These are phyloP conservation scores for Cicer cuneatum DNA, from an alignment of 306 rosid genomes.

Conservation along the genomic window DNA sequence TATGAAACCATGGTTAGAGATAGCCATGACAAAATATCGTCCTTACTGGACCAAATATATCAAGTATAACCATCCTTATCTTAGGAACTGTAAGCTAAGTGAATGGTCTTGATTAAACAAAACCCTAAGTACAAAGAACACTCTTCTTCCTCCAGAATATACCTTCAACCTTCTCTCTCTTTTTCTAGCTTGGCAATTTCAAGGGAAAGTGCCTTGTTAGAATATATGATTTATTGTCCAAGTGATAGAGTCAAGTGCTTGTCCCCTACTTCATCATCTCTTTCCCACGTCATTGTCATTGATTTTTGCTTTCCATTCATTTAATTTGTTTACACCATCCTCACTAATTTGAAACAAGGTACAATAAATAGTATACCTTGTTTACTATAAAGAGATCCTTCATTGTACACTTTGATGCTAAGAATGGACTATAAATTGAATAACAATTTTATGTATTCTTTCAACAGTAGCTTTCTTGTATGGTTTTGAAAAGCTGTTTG, in stretches of 20 bases:
- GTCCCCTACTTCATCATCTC: conserved; percentile 35
- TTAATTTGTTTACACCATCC: conserved; percentile 62
- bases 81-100: conserved; percentile 69
- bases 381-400: conserved; percentile 55
- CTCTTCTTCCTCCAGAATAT: conserved; percentile 33
- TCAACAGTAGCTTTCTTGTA: conserved; percentile 42
- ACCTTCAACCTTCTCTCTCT: conserved; percentile 12
- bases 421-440: conserved; percentile 52
- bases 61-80: conserved; percentile 81
- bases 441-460: conserved; percentile 52
- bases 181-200: conserved; percentile 43
- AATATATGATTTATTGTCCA: conserved; percentile 28
- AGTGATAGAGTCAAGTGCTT: conserved; percentile 48
- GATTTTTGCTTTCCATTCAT: conserved; percentile 68
- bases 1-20: conserved; percentile 97
- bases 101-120: conserved; percentile 52
- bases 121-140: conserved; percentile 32
- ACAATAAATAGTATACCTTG: conserved; percentile 51
- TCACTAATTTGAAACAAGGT: conserved; percentile 59
- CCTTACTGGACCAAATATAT: conserved; percentile 88
- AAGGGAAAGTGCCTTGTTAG: conserved; percentile 45
- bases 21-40: conserved; percentile 88
- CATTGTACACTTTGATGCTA: conserved; percentile 53
- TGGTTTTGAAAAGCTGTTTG: conserved; percentile 29
- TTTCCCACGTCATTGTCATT: conserved; percentile 58